These are phyloP conservation scores for Podospora anserina DNA, from an alignment of 495 filamentous ascomycete species.

Conservation along the genomic window DNA sequence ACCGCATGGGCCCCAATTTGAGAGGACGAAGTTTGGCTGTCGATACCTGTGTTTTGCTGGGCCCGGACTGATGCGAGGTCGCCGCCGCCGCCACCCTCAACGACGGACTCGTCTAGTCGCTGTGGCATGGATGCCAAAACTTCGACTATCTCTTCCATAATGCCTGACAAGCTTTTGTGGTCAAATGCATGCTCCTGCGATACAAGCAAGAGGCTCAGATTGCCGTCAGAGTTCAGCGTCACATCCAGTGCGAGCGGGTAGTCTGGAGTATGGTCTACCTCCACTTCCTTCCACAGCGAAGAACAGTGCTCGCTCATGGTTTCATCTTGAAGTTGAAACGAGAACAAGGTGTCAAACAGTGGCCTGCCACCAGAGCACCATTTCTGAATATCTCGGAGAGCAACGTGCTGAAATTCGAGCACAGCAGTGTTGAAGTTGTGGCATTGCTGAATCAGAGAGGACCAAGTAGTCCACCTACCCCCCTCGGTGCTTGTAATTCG, in stretches of 20 bases:
- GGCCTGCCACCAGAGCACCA: conserved; percentile 57
- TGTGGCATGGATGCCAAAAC: conserved; percentile 25
- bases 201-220: conserved; percentile 53
- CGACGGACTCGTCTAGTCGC: background rate
- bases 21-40: background rate
- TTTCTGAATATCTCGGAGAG: conserved; percentile 69
- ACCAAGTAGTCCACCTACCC: conserved; percentile 44
- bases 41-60: background rate
- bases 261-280: conserved; percentile 50
- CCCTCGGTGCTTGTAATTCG: conserved; percentile 25
- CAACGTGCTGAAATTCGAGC: conserved; percentile 66
- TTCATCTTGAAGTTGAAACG: conserved; percentile 60
- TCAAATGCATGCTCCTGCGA: conserved; percentile 45
- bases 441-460: conserved; percentile 49
- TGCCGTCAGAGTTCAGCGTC: conserved; percentile 44
- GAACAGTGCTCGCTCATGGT: background rate
- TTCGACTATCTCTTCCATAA: conserved; percentile 44
- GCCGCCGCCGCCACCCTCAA: background rate
- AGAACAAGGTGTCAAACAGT: conserved; percentile 82
- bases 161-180: conserved; percentile 21
- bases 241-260: conserved; percentile 77
- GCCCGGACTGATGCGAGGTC: too few relatives aligned
- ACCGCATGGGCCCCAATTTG: background rate
- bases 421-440: conserved; percentile 60
- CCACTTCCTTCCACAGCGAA: conserved; percentile 54